A percentile compares a stretch with the other conserved stretches of the same genome.
phyloP scores from a whole-genome alignment of 805 yeast species.

The Candida methanosorbosa region DNA sequence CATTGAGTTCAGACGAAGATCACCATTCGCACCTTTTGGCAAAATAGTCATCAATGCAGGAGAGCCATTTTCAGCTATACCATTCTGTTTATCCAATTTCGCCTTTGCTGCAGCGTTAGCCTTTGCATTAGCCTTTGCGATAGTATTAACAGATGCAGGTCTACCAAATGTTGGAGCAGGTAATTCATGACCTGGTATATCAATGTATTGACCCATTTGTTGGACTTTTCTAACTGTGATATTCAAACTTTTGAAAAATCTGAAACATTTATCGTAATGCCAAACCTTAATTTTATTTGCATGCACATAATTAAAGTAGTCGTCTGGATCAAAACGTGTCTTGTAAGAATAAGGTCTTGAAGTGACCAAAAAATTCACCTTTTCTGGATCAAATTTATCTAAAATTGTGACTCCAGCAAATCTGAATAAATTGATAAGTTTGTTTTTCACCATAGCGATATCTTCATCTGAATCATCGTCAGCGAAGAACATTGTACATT shows the following conservation, averaged over 20 bases:
- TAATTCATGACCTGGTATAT: neutral
- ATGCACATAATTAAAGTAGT: slow-evolving; percentile 38
- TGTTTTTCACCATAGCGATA: slow-evolving; percentile 28
- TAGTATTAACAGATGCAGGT: neutral
- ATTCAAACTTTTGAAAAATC: slow-evolving; percentile 45
- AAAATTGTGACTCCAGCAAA: slow-evolving; percentile 40
- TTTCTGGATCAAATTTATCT: slow-evolving; percentile 34
- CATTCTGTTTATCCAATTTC: too few relatives aligned
- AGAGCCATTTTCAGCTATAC: neutral
- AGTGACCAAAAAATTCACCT: slow-evolving; percentile 39
- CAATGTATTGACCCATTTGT: slow-evolving; percentile 15
- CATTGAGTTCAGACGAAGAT: slow-evolving; percentile 12
- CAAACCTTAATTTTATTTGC: slow-evolving; percentile 44
- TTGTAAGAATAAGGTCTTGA: slow-evolving; percentile 31
- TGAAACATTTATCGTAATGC: slow-evolving; percentile 49
- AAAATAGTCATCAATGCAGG: slow-evolving; percentile 8
- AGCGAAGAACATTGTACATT: slow-evolving; percentile 40
- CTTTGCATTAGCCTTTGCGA: neutral
- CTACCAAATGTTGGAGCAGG: neutral
- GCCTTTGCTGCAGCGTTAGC: neutral
- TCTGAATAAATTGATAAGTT: slow-evolving; percentile 34
- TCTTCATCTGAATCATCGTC: slow-evolving; percentile 27
- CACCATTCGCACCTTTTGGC: slow-evolving; percentile 4
- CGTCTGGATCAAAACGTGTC: slow-evolving; percentile 30
- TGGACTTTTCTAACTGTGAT: slow-evolving; percentile 27